These are phyloP conservation scores for Staphylotrichum tortipilum DNA, from an alignment of 495 filamentous ascomycete genomes.

Conservation along the genomic window DNA sequence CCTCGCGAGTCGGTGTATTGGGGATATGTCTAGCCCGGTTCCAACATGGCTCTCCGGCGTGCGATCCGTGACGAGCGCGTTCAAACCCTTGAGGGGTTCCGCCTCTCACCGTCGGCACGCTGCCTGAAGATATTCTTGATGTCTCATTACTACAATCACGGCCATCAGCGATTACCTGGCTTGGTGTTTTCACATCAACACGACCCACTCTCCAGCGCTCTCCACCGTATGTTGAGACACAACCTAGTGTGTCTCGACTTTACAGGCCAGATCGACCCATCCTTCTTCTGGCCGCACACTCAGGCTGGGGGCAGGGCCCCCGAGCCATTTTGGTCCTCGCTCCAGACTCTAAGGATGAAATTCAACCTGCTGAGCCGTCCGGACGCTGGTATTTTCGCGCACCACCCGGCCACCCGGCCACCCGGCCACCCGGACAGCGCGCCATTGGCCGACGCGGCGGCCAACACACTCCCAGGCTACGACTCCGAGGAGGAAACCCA, in stretches of 20 bases:
- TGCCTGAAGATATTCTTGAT: neutral
- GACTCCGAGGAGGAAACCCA: neutral
- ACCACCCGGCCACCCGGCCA: neutral
- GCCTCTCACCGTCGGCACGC: neutral
- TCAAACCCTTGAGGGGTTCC: neutral
- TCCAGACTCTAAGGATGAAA: neutral
- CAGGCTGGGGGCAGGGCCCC: neutral
- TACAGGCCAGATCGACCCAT: neutral
- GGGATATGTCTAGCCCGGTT: neutral
- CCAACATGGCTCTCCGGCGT: neutral
- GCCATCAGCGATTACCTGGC: neutral
- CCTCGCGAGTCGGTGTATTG: neutral
- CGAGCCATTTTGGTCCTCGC: neutral
- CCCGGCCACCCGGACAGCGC: neutral
- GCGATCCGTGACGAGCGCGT: neutral
- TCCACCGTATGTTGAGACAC: neutral
- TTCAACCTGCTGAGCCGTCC: neutral
- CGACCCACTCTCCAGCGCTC: neutral
- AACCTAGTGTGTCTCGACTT: neutral
- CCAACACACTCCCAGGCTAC: neutral
- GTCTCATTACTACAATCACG: neutral
- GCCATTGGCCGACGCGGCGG: neutral
- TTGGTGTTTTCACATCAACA: neutral
- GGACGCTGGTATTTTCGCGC: neutral
- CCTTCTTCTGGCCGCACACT: neutral